phyloP scores from a whole-genome alignment of 2,329 filamentous ascomycete species.

The Fusarium begoniae region DNA sequence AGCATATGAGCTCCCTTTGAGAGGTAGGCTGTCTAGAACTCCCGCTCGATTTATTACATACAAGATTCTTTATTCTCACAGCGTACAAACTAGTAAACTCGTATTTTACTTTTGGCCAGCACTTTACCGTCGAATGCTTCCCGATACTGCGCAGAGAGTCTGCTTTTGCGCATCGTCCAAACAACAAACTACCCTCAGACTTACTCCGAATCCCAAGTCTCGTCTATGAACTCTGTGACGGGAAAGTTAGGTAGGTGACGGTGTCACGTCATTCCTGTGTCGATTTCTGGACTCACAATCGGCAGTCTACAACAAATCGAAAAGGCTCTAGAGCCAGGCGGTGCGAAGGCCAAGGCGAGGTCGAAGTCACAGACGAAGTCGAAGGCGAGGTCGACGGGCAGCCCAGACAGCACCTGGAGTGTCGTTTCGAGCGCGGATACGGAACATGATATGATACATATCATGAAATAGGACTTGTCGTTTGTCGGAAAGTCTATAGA shows the following conservation, averaged over 20 bases:
- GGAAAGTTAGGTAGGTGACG: constrained; percentile 37
- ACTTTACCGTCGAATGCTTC: constrained; percentile 41
- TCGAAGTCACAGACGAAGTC: constrained; percentile 19
- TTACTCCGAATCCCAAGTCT: constrained; percentile 36
- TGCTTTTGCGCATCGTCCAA: constrained; percentile 35
- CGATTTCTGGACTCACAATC: constrained; percentile 12
- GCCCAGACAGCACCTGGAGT: constrained; percentile 22
- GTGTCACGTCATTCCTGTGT: not conserved
- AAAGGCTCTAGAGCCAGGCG: constrained; percentile 34
- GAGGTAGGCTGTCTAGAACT: constrained; percentile 32
- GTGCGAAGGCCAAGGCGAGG: constrained; percentile 24
- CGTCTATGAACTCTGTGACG: constrained; percentile 37
- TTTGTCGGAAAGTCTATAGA: constrained; percentile 12
- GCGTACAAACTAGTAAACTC: constrained; percentile 33
- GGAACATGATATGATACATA: constrained; percentile 42
- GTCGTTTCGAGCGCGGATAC: constrained; percentile 18
- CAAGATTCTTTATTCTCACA: constrained; percentile 25
- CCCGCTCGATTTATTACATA: not conserved
- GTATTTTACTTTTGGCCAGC: constrained; percentile 41
- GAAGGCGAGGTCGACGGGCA: constrained; percentile 17
- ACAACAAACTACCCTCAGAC: constrained; percentile 33
- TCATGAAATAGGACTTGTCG: constrained; percentile 37
- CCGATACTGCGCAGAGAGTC: constrained; percentile 38
- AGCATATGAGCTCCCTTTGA: constrained; percentile 40
- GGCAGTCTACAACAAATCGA: constrained; percentile 37